Evolutionary conservation across 345 rosid genomes (phyloP).

Genomic region (Eucalyptus rudis): DNA sequence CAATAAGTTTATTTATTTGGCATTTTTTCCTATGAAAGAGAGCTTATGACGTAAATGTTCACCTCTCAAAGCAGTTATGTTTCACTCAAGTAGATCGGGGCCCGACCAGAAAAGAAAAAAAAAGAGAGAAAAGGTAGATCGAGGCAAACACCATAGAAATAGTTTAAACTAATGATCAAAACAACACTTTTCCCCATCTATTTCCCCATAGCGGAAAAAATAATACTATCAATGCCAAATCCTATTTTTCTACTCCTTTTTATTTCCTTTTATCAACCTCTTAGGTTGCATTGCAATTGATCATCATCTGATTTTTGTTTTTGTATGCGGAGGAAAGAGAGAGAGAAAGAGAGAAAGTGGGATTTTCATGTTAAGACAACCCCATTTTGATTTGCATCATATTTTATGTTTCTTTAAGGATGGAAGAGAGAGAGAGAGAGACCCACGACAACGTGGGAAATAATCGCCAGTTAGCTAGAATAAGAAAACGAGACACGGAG

Average conservation of each 20-base stretch:
- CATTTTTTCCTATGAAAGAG: too few relatives aligned
- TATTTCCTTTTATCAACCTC: background rate
- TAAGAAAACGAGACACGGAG: background rate
- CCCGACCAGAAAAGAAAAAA: too few relatives aligned
- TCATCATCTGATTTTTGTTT: background rate
- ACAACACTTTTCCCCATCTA: background rate
- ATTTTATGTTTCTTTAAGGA: background rate
- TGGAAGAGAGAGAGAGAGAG: background rate
- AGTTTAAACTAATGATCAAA: background rate
- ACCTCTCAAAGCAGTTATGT: background rate
- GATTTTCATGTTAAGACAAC: background rate
- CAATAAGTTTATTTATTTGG: too few relatives aligned
- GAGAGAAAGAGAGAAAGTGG: background rate
- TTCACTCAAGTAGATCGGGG: background rate
- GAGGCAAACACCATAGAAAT: background rate
- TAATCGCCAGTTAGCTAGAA: background rate
- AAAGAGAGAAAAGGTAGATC: too few relatives aligned
- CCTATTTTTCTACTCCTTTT: background rate
- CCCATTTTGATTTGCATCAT: background rate
- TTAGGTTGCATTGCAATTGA: background rate
- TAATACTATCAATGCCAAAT: background rate
- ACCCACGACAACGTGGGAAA: background rate
- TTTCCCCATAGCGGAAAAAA: background rate
- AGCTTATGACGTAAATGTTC: background rate
- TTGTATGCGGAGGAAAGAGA: rapidly evolving